A percentile compares a stretch with the other conserved stretches of the same genome.
phyloP scores from a whole-genome alignment of 228 moss, liverwort and hornwort species.

The Sphagnum magellanicum region DNA sequence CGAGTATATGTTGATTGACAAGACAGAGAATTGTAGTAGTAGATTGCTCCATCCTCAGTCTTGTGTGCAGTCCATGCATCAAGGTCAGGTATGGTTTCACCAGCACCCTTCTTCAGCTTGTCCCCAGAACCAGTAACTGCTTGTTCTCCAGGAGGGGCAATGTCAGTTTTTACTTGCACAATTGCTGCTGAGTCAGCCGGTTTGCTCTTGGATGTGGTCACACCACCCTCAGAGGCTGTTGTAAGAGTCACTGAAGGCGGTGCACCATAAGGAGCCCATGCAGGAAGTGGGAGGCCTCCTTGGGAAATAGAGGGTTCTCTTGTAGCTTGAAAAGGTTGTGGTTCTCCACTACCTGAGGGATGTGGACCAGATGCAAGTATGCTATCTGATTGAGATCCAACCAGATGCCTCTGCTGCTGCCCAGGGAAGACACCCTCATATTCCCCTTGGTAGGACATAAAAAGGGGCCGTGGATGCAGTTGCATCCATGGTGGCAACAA shows the following conservation, averaged over 20 bases:
- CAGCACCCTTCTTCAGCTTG: slow-evolving; percentile 19
- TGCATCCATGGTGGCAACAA: slow-evolving; percentile 55
- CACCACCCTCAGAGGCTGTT: slow-evolving; percentile 11
- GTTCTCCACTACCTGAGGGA: slow-evolving; percentile 20
- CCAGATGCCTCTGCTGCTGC: slow-evolving; percentile 28
- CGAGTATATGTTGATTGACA: slow-evolving; percentile 75
- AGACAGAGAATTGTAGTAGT: slow-evolving; percentile 74
- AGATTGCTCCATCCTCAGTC: slow-evolving; percentile 73
- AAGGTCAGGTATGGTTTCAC: slow-evolving; percentile 22
- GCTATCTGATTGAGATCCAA: slow-evolving; percentile 41
- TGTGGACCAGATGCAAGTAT: slow-evolving; percentile 32
- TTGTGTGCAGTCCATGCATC: slow-evolving; percentile 89
- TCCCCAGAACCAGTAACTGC: slow-evolving; percentile 9
- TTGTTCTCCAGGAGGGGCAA: slow-evolving; percentile 17
- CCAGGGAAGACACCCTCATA: slow-evolving; percentile 25
- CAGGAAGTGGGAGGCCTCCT: slow-evolving; percentile 29
- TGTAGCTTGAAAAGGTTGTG: slow-evolving; percentile 33
- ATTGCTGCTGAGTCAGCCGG: slow-evolving; percentile 11
- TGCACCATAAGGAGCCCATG: slow-evolving; percentile 34
- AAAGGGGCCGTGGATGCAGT: slow-evolving; percentile 61
- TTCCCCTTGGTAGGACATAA: slow-evolving; percentile 29
- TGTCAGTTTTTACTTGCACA: neutral
- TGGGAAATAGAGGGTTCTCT: slow-evolving; percentile 26
- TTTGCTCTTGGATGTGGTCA: slow-evolving; percentile 18
- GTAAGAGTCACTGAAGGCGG: slow-evolving; percentile 20